phyloP scores from a whole-genome alignment of 1,284 basidiomycete genomes.

The Macrocystidia cucumis region DNA sequence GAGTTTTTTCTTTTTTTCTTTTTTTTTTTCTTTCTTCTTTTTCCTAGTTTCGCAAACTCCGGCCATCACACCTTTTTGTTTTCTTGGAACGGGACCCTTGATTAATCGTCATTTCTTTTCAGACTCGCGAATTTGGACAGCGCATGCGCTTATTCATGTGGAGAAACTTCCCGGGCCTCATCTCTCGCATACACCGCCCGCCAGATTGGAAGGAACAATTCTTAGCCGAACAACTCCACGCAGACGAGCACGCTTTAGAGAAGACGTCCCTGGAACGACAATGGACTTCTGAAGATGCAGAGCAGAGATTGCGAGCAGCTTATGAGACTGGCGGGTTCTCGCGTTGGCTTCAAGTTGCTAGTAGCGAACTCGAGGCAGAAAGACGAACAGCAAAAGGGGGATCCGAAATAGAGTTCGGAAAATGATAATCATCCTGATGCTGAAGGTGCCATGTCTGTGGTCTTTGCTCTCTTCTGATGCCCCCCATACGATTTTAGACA shows the following conservation, averaged over 20 bases:
- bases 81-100: too few relatives aligned
- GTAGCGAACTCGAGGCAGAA: slow-evolving; percentile 49
- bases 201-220: slow-evolving; percentile 26
- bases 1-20: slow-evolving; percentile 10
- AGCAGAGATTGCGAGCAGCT: slow-evolving; percentile 40
- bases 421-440: too few relatives aligned
- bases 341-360: slow-evolving; percentile 41
- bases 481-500: too few relatives aligned
- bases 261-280: too few relatives aligned
- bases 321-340: slow-evolving; percentile 49
- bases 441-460: too few relatives aligned
- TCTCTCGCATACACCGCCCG: slow-evolving; percentile 40
- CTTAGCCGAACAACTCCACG: slow-evolving; percentile 9
- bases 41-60: too few relatives aligned
- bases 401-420: slow-evolving; percentile 17
- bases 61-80: too few relatives aligned
- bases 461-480: too few relatives aligned
- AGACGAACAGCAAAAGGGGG: slow-evolving; percentile 34
- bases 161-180: slow-evolving; percentile 37
- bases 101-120: too few relatives aligned
- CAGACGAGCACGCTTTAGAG: too few relatives aligned
- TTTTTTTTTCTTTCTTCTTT: background rate
- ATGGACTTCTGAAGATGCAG: slow-evolving; percentile 46
- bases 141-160: slow-evolving; percentile 39
- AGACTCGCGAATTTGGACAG: slow-evolving; percentile 51